Evolutionary conservation across 176 grass and related monocot genomes (phyloP).

Genomic region (Tillandsia fasciculata): DNA sequence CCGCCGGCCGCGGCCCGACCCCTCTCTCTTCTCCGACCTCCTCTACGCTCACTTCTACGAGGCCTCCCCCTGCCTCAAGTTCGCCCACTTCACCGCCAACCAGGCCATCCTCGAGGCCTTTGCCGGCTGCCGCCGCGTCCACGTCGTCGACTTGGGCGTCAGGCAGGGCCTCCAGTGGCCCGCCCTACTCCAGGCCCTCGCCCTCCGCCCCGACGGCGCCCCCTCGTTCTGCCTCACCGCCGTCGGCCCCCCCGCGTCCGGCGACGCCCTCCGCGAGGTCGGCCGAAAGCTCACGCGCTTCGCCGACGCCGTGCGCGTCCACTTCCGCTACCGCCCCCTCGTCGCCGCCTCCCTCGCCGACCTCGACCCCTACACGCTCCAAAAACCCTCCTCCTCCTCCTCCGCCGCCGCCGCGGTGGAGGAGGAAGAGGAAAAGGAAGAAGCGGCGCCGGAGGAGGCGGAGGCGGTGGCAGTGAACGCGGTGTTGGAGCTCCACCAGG

Average conservation of each 20-base stretch:
- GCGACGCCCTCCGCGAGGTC: conserved; percentile 72
- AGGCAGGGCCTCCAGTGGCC: conserved; percentile 55
- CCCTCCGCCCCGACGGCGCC: conserved; percentile 21
- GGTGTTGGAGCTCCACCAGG: conserved; percentile 64
- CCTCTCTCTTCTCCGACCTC: conserved; percentile 66
- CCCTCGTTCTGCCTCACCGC: conserved; percentile 42
- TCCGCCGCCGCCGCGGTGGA: conserved; percentile 42
- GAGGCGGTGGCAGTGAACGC: conserved; percentile 88
- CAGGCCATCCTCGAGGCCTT: conserved; percentile 45
- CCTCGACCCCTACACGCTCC: conserved; percentile 73
- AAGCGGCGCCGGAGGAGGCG: conserved; percentile 8
- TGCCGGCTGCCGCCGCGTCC: conserved; percentile 21
- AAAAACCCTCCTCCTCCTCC: conserved; percentile 9
- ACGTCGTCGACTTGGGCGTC: conserved; percentile 51
- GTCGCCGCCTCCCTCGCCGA: conserved; percentile 67
- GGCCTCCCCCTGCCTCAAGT: conserved; percentile 92
- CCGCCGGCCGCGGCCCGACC: conserved; percentile 19
- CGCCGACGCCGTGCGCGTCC: conserved; percentile 58
- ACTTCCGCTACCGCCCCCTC: conserved; percentile 77
- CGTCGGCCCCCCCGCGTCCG: conserved; percentile 35
- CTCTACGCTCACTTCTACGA: conserved; percentile 94
- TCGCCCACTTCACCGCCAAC: conserved; percentile 96
- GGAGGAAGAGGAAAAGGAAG: conserved; percentile 40
- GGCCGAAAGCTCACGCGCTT: conserved; percentile 75
- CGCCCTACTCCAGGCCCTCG: conserved; percentile 34